These are phyloP conservation scores for Citrus reticulata DNA, from an alignment of 345 rosid genomes.

Conservation along the genomic window DNA sequence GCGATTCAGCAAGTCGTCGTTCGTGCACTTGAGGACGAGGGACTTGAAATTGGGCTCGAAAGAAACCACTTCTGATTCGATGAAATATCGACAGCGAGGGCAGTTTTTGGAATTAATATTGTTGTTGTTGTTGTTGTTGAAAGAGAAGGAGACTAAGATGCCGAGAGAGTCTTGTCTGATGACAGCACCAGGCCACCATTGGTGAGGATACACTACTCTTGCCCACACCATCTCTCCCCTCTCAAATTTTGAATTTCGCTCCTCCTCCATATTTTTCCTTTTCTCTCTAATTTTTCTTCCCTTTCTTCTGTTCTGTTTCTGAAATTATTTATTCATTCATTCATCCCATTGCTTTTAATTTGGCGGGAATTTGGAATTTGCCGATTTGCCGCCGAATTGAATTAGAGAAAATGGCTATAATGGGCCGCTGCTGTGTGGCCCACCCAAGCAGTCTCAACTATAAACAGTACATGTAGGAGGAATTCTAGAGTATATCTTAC, in stretches of 20 bases:
- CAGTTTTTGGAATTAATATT: too few relatives aligned
- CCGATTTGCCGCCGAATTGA: neutral
- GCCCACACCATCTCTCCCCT: constrained; percentile 25
- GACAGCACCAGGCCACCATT: constrained; percentile 29
- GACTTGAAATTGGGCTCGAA: neutral
- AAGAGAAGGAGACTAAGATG: constrained; percentile 11
- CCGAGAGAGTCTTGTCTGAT: constrained; percentile 3
- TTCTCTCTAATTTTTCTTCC: neutral
- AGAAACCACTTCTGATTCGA: neutral
- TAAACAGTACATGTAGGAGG: too few relatives aligned
- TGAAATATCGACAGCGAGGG: constrained; percentile 6
- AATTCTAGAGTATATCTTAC: too few relatives aligned
- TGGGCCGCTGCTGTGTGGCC: neutral
- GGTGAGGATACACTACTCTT: constrained; percentile 17
- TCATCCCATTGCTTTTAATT: too few relatives aligned
- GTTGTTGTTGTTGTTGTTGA: neutral
- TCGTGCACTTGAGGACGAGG: neutral
- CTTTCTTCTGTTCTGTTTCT: too few relatives aligned
- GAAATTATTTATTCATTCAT: neutral
- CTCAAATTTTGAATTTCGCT: neutral
- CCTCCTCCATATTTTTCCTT: neutral
- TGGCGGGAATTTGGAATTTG: too few relatives aligned
- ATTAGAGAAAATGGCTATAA: neutral
- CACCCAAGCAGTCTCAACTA: neutral
- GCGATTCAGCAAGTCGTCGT: neutral